Conservation (phyloP, 2,329 filamentous ascomycete species). For the Phaeophleospora eucalypticola region DNA sequence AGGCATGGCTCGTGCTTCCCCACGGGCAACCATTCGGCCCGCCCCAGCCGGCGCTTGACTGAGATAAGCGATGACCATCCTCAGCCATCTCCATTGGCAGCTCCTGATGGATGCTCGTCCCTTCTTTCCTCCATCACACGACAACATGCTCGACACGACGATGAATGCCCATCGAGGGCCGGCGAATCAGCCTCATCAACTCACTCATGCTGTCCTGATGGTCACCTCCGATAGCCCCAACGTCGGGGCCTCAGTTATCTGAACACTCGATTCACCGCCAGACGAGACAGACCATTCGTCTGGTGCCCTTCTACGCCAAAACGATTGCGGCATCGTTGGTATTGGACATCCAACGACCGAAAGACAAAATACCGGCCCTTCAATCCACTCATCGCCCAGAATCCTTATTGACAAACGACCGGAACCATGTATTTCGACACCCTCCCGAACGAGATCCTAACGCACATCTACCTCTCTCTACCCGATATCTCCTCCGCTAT, state of each 20-base stretch:
- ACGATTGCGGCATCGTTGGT: slow-evolving; percentile 1
- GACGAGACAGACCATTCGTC: slow-evolving; percentile 18
- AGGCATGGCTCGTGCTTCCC: no score
- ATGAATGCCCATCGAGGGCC: slow-evolving; percentile 16
- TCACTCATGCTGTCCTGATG: slow-evolving; percentile 23
- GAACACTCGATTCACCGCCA: slow-evolving; percentile 27
- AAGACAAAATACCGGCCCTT: neutral
- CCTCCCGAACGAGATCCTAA: slow-evolving; percentile 56
- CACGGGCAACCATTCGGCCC: neutral
- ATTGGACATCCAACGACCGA: neutral
- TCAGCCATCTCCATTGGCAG: neutral
- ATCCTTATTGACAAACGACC: slow-evolving; percentile 8
- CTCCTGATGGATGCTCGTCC: slow-evolving; percentile 4
- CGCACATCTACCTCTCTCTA: slow-evolving; percentile 54
- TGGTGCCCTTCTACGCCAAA: slow-evolving; percentile 15
- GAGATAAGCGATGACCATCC: neutral
- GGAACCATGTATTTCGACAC: slow-evolving; percentile 51
- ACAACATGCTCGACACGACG: slow-evolving; percentile 15
- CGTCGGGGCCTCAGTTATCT: slow-evolving; percentile 48
- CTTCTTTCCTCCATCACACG: slow-evolving; percentile 12
- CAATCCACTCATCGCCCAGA: neutral
- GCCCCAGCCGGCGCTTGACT: neutral
- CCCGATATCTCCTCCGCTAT: slow-evolving; percentile 51
- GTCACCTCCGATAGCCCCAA: slow-evolving; percentile 49
- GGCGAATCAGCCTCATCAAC: slow-evolving; percentile 12